Percentiles rank a stretch among this genome's conserved stretches.
phyloP scores from a whole-genome alignment of 2,329 filamentous ascomycete species.

The Aureobasidium uvarum region DNA sequence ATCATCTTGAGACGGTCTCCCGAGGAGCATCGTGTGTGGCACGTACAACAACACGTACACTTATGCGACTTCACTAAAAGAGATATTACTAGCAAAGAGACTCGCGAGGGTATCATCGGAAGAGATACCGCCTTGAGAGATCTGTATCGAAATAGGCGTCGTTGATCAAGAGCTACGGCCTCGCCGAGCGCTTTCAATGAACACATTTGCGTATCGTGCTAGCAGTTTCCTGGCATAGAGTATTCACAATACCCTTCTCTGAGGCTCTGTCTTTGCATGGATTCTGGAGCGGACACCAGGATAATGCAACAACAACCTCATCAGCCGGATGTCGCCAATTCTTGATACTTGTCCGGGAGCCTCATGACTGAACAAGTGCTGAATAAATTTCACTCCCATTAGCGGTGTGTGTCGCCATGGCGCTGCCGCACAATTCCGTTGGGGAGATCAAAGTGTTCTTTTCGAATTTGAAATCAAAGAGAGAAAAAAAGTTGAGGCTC shows the following conservation, averaged over 20 bases:
- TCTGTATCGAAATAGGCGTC: neutral
- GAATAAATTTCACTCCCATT: neutral
- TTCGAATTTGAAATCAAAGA: neutral
- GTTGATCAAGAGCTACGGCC: neutral
- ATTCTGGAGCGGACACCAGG: neutral
- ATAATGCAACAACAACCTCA: neutral
- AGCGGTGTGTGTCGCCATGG: neutral
- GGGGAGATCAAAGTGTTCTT: neutral
- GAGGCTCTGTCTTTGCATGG: neutral
- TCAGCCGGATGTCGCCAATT: neutral
- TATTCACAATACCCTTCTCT: neutral
- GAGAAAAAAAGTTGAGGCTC: too few relatives aligned
- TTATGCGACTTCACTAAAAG: neutral
- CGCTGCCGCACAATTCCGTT: neutral
- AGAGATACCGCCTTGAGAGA: neutral
- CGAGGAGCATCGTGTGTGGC: neutral
- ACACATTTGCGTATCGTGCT: neutral
- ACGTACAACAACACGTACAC: neutral
- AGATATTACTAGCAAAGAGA: neutral
- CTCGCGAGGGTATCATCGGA: neutral
- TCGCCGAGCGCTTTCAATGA: neutral
- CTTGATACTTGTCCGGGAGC: neutral
- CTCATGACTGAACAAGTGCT: too few relatives aligned
- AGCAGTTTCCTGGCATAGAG: too few relatives aligned
- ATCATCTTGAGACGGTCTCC: neutral